A percentile compares a stretch with the other conserved stretches of the same genome.
phyloP scores from a whole-genome alignment of 352 stramenopile genomes.

The Globisporangium radiosum region DNA sequence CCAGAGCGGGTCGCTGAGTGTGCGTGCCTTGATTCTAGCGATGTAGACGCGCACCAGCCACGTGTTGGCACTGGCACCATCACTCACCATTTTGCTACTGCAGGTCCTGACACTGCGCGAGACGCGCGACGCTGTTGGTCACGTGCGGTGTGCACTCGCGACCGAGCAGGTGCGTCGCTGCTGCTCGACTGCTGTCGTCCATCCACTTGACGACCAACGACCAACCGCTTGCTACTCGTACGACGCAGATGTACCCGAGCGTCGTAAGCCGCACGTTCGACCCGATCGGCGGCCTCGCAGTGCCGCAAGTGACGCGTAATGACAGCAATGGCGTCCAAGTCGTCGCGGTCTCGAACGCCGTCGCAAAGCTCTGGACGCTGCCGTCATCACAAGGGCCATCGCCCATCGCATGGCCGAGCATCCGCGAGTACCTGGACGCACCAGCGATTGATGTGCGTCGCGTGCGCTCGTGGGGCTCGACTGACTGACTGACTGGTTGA shows the following conservation, averaged over 20 bases:
- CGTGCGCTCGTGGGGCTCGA: no score
- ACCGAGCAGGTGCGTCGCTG: constrained; percentile 3
- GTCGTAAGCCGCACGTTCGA: constrained; percentile 20
- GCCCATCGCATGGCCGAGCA: constrained; percentile 25
- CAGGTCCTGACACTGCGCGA: neutral
- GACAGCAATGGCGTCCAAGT: constrained; percentile 17
- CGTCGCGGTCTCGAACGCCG: constrained; percentile 23
- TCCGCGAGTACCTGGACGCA: constrained; percentile 35
- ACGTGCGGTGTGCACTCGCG: constrained; percentile 2
- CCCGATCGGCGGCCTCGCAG: constrained; percentile 21
- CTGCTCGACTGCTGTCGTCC: neutral
- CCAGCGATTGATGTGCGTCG: constrained; percentile 15
- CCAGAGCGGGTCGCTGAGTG: constrained; percentile 29
- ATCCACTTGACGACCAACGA: neutral
- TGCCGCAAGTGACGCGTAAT: constrained; percentile 1
- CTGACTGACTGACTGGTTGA: neutral
- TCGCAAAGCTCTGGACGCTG: constrained; percentile 22
- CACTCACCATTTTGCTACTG: neutral
- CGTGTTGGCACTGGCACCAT: neutral
- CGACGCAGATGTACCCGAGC: constrained; percentile 30
- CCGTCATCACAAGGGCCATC: neutral
- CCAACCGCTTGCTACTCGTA: neutral
- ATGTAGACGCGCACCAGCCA: neutral
- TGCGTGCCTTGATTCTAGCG: constrained; percentile 9
- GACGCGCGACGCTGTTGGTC: neutral